Percentiles rank a stretch among this genome's conserved stretches.
Conservation (phyloP, 495 filamentous ascomycete genomes). For the Amphirosellinia nigrospora region DNA sequence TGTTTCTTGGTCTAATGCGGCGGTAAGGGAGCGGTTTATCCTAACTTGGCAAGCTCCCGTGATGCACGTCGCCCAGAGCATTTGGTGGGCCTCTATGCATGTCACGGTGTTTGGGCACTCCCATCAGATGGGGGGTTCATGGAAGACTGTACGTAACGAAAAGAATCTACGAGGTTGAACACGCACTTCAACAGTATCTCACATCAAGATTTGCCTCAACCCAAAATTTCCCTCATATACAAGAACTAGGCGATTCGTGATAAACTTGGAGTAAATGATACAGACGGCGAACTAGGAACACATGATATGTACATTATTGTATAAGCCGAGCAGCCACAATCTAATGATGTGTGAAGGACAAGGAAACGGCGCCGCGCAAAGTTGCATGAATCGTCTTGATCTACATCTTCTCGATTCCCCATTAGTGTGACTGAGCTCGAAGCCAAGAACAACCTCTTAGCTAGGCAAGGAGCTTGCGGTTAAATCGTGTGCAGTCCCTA, state of each 20-base stretch:
- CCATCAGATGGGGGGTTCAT: not conserved
- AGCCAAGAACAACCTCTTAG: not conserved
- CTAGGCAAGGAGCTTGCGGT: not conserved
- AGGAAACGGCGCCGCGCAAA: slow-evolving; percentile 4
- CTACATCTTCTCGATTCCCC: not conserved
- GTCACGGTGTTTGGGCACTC: not conserved
- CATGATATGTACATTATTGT: slow-evolving; percentile 19
- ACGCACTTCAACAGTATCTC: too few species aligned
- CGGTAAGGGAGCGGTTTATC: not conserved
- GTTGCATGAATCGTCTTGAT: not conserved
- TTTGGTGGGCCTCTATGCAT: not conserved
- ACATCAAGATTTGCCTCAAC: not conserved
- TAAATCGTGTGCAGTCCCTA: not conserved
- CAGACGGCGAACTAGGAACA: not conserved
- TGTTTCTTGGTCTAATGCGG: not conserved
- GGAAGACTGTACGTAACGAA: not conserved
- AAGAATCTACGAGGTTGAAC: not conserved
- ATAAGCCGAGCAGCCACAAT: slow-evolving; percentile 15
- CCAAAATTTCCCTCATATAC: not conserved
- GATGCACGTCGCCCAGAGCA: not conserved
- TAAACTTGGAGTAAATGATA: not conserved
- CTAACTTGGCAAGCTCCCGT: slow-evolving; percentile 2
- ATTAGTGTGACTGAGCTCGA: not conserved
- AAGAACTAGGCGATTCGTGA: not conserved
- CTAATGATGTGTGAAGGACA: not conserved